Base-by-base conservation (phyloP, 352 stramenopile species). In the Pythium grandisporangium region DNA sequence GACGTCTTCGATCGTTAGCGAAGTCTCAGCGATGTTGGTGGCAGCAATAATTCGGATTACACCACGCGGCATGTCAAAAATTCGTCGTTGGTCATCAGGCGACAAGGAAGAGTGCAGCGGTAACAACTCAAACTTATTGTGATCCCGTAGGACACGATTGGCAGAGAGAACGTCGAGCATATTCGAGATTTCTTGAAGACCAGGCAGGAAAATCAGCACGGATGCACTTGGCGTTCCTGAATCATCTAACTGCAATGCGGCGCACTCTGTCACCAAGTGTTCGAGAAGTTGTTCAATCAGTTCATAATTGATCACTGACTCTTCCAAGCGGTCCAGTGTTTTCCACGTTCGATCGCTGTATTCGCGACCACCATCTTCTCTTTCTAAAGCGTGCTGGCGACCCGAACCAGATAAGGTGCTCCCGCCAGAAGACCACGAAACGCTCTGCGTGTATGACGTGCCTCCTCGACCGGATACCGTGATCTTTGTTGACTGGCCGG, bases 1-100 rank as follows among this genome's bases (percentile, higher is more conserved):
- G 30, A 96, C 85, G 53, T 97, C 89, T 20, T 96, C 85, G 42
- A 98, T 98, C 2, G 95, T 98, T 6, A 98, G 48, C 5, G 84
- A 97, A 1, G 95, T 98, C 53, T 98, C 93, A 12, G 94, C 95
- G 41, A 99, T 97, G 55, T 98, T 98, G 6, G 93, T 99, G n/a
- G 86, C 76, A 12, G 97, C 75, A 21, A 99, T 95, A 35, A 99
- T 84, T 42, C 98, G 97, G 56, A 83, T 48, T 45, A 84, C 41
- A 27, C 68, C 59, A 4, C 48, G 33, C 5, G 50, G 37, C 46
- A 81, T 73, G 16, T 81, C 59, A 53, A 99, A 98, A 14, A 98
- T 93, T 8, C 68, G 68, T 6, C 90, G 73, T 57, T 99, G 96
- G 38, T 98, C 95, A 26, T 95, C 67, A 2, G 79, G 78, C 5